A percentile compares a stretch with the other conserved stretches of the same genome.
Conservation (phyloP, 2,329 filamentous ascomycete species). For the Fusarium compactum region DNA sequence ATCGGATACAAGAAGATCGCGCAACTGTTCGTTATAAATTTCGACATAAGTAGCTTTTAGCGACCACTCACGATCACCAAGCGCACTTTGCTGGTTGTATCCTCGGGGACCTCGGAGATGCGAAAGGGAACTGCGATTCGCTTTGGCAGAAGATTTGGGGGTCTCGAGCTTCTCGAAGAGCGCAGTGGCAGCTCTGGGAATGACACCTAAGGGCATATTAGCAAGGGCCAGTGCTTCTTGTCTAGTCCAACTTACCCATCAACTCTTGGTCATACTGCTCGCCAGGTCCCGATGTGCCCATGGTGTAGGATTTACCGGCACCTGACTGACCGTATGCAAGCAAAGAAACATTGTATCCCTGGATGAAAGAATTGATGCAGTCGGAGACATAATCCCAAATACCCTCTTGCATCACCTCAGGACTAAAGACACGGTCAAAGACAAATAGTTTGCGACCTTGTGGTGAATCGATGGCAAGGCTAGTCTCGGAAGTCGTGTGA, state of each 20-base stretch:
- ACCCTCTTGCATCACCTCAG: conserved; percentile 86
- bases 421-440: conserved; percentile 93
- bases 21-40: conserved; percentile 97
- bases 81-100: conserved; percentile 65
- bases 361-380: conserved; percentile 88
- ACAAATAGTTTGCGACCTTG: conserved; percentile 96
- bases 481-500: conserved; percentile 87
- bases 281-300: conserved; percentile 90
- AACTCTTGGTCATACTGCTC: conserved; percentile 78
- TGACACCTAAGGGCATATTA: conserved; percentile 74
- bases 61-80: conserved; percentile 83
- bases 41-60: conserved; percentile 95
- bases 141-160: conserved; percentile 54
- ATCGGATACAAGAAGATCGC: conserved; percentile 89
- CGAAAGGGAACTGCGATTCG: conserved; percentile 76
- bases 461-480: conserved; percentile 86
- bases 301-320: conserved; percentile 97
- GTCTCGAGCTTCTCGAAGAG: conserved; percentile 90
- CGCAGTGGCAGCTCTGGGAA: conserved; percentile 86
- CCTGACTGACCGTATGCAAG: conserved; percentile 98
- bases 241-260: conserved; percentile 76
- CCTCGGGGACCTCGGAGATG: conserved; percentile 84
- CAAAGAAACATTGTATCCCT: conserved; percentile 98
- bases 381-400: conserved; percentile 95
- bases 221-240: background rate